Conservation (phyloP, 345 rosid species). For the Brassica cretica region DNA sequence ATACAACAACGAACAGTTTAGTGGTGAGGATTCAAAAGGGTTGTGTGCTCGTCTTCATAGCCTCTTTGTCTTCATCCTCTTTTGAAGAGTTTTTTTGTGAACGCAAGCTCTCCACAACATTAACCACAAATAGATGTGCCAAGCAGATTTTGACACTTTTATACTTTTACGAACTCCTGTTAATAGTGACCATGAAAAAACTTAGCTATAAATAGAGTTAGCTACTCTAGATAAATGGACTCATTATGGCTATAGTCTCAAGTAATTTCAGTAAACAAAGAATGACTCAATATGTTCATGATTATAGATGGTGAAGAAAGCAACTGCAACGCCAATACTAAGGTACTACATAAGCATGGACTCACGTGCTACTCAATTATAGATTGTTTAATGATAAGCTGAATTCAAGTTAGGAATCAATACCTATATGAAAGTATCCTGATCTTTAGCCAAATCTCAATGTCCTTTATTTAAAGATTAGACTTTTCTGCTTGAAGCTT, state of each 20-base stretch:
- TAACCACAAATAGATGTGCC: not conserved
- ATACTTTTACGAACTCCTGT: not conserved
- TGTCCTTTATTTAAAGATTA: constrained; percentile 63
- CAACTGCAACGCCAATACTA: not conserved
- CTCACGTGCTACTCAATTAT: not conserved
- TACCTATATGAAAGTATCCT: constrained; percentile 72
- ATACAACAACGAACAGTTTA: constrained; percentile 6
- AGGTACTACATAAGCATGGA: not conserved
- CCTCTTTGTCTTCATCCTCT: constrained; percentile 6
- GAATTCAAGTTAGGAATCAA: not conserved
- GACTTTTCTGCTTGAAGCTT: constrained; percentile 76
- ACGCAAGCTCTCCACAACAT: constrained; percentile 31
- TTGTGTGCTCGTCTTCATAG: constrained; percentile 1
- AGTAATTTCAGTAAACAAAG: not conserved
- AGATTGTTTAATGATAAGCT: not conserved
- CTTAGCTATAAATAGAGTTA: not conserved
- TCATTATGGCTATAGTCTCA: not conserved
- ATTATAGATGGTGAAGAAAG: not conserved
- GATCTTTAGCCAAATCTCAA: constrained; percentile 65
- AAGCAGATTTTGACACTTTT: not conserved
- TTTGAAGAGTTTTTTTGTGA: constrained; percentile 26
- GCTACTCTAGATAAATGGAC: not conserved
- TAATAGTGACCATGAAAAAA: not conserved
- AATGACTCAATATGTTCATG: not conserved
- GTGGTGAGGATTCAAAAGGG: not conserved